Evolutionary conservation across 1,284 basidiomycete genomes (phyloP), one percentile per base, ranked within the genome.

Genomic region (Ustilago nuda): DNA sequence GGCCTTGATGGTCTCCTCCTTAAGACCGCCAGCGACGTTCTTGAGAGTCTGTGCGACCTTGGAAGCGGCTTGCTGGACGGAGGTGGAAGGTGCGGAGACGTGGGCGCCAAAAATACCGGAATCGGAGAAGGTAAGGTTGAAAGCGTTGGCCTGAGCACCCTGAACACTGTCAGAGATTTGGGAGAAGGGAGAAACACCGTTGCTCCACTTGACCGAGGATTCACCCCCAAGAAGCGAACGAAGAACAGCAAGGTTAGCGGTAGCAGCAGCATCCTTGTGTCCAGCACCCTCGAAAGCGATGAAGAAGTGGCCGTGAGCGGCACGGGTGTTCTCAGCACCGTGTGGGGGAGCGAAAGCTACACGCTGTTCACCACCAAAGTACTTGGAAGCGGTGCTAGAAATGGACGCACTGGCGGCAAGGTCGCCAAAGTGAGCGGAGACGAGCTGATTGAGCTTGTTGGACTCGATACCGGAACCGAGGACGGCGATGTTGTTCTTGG

Each of bases 351-450:
- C 60, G 51, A 79, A 82, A 41, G 79, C 73, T 5, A 82, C 74
- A 17, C 84, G 81, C 69, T 73, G 76, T 58, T 85, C 84, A 58
- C 84, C 84, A 54, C 84, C 84, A 72, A 79, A 82, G 83, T 85
- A 85, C 70, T 82, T 81, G 56, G 79, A 65, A n/a, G 75, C 53
- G 27, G 78, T 57, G 51, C 60, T 57, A 27, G 57, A 53, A 55
- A 82, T 48, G 30, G 73, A 66, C 23, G 71, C 61, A 52, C 55
- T 60, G 37, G 73, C 58, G 30, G 74, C 56, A n/a, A 84, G 71
- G 33, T 61, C 61, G 41, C 60, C 69, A 63, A 85, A 85, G 67
- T 75, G 59, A 41, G 73, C 69, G 13, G 57, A 64, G 27, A 84
- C 81, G 52, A 85, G 78, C 62, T 68, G 63, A 55, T 67, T 61